Percentiles rank a stretch among this genome's conserved stretches.
phyloP scores from a whole-genome alignment of 208 protist genomes.

The Leishmania braziliensis region DNA sequence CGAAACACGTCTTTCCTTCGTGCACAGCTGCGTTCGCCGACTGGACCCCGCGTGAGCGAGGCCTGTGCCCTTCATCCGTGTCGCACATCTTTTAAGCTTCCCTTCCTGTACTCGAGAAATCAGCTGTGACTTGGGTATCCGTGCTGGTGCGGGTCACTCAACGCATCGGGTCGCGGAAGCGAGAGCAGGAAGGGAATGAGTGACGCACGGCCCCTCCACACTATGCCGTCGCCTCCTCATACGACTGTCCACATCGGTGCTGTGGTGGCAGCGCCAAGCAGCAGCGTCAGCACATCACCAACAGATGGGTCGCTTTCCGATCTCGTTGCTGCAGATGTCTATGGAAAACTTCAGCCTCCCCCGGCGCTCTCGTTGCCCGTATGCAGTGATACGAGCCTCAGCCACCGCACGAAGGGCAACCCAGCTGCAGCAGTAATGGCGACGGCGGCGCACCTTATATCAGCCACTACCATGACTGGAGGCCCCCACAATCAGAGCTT shows the following conservation, averaged over 20 bases:
- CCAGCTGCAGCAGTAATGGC: neutral
- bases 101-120: too few species aligned
- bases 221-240: neutral
- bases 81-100: neutral
- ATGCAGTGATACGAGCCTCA: neutral
- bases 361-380: neutral
- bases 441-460: neutral
- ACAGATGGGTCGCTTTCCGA: neutral
- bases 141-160: neutral
- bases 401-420: neutral
- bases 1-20: neutral
- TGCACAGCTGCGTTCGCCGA: neutral
- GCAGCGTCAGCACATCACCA: neutral
- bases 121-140: neutral
- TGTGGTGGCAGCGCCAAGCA: neutral
- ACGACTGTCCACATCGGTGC: constrained; percentile 1
- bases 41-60: neutral
- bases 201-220: neutral
- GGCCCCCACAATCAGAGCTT: constrained; percentile 18
- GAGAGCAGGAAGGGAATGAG: neutral
- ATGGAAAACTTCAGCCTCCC: neutral
- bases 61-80: neutral
- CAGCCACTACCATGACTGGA: neutral
- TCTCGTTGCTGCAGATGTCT: neutral
- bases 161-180: neutral